Evolutionary conservation across 2,329 filamentous ascomycete species (phyloP).

Genomic region (Talaromyces sp.): DNA sequence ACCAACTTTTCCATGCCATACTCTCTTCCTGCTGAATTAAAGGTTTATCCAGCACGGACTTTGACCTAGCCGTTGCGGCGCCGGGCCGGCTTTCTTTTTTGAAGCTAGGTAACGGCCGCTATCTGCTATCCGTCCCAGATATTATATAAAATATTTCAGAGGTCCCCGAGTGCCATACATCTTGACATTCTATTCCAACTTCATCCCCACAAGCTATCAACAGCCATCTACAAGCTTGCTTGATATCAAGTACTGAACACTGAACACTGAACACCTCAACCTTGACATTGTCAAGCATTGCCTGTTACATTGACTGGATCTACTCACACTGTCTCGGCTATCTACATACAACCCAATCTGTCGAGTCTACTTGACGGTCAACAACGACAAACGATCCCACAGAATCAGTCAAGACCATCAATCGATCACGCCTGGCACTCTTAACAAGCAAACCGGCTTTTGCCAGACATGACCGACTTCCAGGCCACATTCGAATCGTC

Average conservation of each 20-base stretch:
- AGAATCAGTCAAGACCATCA: neutral
- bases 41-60: conserved; percentile 17
- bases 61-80: conserved; percentile 13
- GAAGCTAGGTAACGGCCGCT: neutral
- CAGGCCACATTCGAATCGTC: conserved; percentile 14
- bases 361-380: neutral
- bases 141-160: neutral
- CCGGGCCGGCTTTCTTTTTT: conserved; percentile 7
- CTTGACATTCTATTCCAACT: neutral
- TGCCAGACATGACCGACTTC: conserved; percentile 12
- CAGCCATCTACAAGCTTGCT: neutral
- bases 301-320: neutral
- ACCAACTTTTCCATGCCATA: neutral
- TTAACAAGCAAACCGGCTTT: neutral
- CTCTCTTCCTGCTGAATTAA: conserved; percentile 1
- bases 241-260: neutral
- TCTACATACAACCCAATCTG: neutral
- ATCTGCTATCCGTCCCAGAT: neutral
- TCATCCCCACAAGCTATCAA: neutral
- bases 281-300: neutral
- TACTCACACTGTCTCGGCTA: neutral
- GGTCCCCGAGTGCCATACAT: neutral
- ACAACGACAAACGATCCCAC: neutral
- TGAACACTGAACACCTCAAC: neutral
- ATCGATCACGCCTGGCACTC: neutral